Percentiles rank a stretch among this genome's conserved stretches.
phyloP scores from a whole-genome alignment of 345 rosid species.

The Eucalyptus shirleyi region DNA sequence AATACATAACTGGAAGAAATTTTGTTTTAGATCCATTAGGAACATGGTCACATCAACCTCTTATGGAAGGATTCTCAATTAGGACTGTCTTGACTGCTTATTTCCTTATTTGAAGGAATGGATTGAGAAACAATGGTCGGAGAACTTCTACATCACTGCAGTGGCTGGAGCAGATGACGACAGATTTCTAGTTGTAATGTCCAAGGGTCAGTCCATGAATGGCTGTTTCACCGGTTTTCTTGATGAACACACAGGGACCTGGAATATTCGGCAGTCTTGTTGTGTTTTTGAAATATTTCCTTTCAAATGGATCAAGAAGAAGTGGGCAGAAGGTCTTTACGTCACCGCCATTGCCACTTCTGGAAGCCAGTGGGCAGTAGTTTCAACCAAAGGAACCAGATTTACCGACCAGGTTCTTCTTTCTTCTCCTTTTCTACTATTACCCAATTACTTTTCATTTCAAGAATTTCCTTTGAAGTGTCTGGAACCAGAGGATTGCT shows the following conservation, averaged over 20 bases:
- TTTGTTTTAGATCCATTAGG: background rate
- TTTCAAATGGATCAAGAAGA: slow-evolving; percentile 10
- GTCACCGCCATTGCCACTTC: slow-evolving; percentile 7
- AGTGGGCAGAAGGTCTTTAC: slow-evolving; percentile 9
- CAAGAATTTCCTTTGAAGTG: background rate
- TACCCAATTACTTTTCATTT: no score
- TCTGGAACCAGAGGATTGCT: background rate
- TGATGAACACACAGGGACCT: background rate
- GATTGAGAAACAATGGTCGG: slow-evolving; percentile 94
- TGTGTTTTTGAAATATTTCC: slow-evolving; percentile 1
- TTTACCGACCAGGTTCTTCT: background rate
- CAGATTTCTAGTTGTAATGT: slow-evolving; percentile 86
- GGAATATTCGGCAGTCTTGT: slow-evolving; percentile 3
- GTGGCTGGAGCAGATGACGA: slow-evolving; percentile 82
- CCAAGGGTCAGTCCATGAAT: slow-evolving; percentile 37
- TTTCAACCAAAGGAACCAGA: background rate
- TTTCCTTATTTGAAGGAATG: slow-evolving; percentile 44
- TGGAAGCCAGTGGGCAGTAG: background rate
- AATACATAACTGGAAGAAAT: background rate
- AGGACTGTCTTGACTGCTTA: background rate
- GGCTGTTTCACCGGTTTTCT: background rate
- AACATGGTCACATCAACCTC: background rate
- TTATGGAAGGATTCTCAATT: background rate
- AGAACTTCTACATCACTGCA: slow-evolving; percentile 77
- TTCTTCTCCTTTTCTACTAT: background rate